These are phyloP conservation scores for Spizellomyces sp. DNA, from an alignment of 192 early-diverging fungal genomes.

Conservation along the genomic window DNA sequence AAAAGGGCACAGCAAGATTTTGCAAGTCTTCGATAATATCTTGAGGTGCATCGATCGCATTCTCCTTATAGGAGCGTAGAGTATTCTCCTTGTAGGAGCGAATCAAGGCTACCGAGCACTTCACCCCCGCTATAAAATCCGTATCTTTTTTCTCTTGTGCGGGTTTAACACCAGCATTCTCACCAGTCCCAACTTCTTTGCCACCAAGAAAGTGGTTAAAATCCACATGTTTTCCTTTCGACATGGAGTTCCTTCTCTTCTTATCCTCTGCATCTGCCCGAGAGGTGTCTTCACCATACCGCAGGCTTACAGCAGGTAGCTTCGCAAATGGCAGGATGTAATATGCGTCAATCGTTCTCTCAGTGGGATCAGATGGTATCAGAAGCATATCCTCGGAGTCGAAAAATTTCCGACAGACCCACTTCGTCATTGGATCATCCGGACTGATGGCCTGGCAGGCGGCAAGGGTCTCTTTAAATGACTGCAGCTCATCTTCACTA, in stretches of 20 bases:
- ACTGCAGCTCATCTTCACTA: neutral
- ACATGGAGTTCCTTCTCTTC: neutral
- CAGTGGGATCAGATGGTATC: neutral
- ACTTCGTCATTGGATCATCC: neutral
- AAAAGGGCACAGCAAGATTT: no score
- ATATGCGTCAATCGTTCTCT: conserved; percentile 18
- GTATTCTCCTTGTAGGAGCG: neutral
- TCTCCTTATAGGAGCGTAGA: no score
- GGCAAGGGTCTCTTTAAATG: neutral
- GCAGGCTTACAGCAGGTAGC: neutral
- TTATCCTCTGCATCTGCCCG: conserved; percentile 11
- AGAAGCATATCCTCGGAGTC: neutral
- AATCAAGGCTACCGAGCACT: neutral
- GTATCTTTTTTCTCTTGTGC: neutral
- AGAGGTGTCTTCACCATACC: conserved; percentile 13
- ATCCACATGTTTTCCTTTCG: conserved; percentile 10
- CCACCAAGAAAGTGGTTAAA: conserved; percentile 1
- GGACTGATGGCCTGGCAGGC: neutral
- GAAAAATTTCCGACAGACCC: neutral
- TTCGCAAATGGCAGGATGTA: conserved; percentile 7
- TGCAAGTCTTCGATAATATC: no score
- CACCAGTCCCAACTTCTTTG: conserved; percentile 5
- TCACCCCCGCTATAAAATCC: conserved; percentile 1
- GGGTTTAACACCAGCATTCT: conserved; percentile 6
- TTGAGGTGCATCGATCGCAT: no score